phyloP scores from a whole-genome alignment of 768 basidiomycete species.

The Amanita molliuscula region DNA sequence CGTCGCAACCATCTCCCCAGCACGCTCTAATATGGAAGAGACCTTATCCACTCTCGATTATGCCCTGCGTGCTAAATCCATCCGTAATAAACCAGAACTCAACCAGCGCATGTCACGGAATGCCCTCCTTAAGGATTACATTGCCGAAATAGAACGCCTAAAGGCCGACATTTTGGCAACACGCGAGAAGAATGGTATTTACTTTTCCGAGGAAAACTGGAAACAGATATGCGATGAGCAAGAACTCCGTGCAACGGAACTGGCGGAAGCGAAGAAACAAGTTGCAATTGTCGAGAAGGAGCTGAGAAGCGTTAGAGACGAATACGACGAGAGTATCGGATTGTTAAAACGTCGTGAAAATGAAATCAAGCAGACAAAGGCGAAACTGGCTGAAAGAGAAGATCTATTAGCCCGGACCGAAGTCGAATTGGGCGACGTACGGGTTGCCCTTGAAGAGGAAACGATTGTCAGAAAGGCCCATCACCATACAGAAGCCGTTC shows the following conservation, averaged over 20 bases:
- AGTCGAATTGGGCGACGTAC: constrained; percentile 47
- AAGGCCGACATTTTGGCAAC: constrained; percentile 87
- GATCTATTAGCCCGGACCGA: constrained; percentile 42
- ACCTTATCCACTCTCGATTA: constrained; percentile 97
- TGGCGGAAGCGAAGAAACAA: constrained; percentile 75
- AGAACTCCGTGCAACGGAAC: constrained; percentile 64
- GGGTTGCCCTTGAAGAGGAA: constrained; percentile 68
- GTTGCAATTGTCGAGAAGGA: constrained; percentile 79
- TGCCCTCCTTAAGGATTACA: constrained; percentile 86
- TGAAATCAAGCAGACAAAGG: constrained; percentile 58
- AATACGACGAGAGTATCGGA: constrained; percentile 85
- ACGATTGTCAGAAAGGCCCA: constrained; percentile 66
- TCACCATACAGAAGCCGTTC: constrained; percentile 56
- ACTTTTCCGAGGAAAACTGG: constrained; percentile 88
- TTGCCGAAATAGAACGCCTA: constrained; percentile 86
- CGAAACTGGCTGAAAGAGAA: constrained; percentile 42
- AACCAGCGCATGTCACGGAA: constrained; percentile 93
- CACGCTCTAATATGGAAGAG: constrained; percentile 90
- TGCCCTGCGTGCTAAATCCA: constrained; percentile 89
- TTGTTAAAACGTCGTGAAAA: constrained; percentile 65
- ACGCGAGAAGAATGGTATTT: constrained; percentile 94
- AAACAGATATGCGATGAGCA: constrained; percentile 70
- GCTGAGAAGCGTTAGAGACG: constrained; percentile 69
- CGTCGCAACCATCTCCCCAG: constrained; percentile 92
- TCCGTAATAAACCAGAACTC: constrained; percentile 89